phyloP scores from a whole-genome alignment of 2,329 filamentous ascomycete species.

The Paraphoma chrysanthemicola region DNA sequence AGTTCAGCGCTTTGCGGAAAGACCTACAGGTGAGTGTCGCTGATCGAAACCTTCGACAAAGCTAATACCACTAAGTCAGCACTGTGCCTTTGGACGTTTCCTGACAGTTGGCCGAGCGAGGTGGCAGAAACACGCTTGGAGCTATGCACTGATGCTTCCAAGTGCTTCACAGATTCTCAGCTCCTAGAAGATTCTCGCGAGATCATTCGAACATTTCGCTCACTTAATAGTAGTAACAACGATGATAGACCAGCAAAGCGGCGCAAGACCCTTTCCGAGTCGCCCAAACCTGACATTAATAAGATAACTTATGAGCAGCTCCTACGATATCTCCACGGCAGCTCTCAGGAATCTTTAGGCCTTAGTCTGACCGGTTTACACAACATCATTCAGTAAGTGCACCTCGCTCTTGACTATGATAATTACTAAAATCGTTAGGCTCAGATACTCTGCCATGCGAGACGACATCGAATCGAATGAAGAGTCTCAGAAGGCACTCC shows the following conservation, averaged over 20 bases:
- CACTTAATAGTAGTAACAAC: constrained; percentile 18
- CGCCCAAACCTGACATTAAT: constrained; percentile 15
- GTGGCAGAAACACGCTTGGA: constrained; percentile 28
- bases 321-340: constrained; percentile 29
- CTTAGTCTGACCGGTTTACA: constrained; percentile 29
- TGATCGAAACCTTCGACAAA: not conserved
- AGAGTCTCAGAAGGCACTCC: constrained; percentile 27
- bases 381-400: constrained; percentile 35
- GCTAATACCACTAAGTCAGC: constrained; percentile 33
- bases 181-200: constrained; percentile 27
- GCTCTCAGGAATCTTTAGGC: constrained; percentile 26
- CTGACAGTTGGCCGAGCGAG: constrained; percentile 32
- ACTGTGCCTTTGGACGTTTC: constrained; percentile 42
- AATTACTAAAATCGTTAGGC: constrained; percentile 19
- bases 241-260: constrained; percentile 38
- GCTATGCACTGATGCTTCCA: constrained; percentile 25
- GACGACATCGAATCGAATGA: constrained; percentile 24
- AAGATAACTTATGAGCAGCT: constrained; percentile 27
- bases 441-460: constrained; percentile 26
- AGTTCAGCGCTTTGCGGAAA: constrained; percentile 26
- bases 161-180: constrained; percentile 29
- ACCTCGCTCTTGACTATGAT: too few species aligned
- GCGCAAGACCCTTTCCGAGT: constrained; percentile 26
- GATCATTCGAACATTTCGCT: constrained; percentile 23
- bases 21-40: constrained; percentile 42